A percentile compares a stretch with the other conserved stretches of the same genome.
phyloP scores from a whole-genome alignment of 73 alveolate species.

The Uronychia setigera region DNA sequence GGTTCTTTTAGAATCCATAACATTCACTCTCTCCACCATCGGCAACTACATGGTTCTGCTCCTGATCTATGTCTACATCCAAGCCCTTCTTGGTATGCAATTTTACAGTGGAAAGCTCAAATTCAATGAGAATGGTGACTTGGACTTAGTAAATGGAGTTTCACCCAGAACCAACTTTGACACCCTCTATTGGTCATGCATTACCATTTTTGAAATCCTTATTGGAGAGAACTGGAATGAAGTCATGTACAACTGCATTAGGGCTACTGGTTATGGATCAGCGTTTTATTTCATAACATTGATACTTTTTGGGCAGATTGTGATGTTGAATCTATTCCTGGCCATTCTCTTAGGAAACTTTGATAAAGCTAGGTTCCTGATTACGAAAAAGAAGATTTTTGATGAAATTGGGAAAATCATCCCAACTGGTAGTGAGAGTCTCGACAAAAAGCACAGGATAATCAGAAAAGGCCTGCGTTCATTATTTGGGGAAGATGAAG shows the following conservation, averaged over 20 bases:
- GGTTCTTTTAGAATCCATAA: conserved; percentile 23
- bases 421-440: background rate
- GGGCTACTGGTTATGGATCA: conserved; percentile 2
- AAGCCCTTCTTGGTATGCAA: conserved; percentile 20
- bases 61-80: background rate
- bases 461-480: background rate
- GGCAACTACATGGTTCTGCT: conserved; percentile 14
- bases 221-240: conserved; percentile 49
- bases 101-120: conserved; percentile 18
- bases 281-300: background rate
- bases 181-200: conserved; percentile 4
- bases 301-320: background rate
- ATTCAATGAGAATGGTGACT: conserved; percentile 9
- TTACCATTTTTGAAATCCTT: conserved; percentile 14
- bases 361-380: background rate
- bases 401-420: background rate
- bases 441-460: background rate
- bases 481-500: conserved; percentile 14
- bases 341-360: conserved; percentile 13
- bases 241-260: conserved; percentile 19
- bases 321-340: conserved; percentile 12
- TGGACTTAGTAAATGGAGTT: conserved; percentile 14
- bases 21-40: conserved; percentile 15
- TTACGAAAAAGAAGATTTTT: background rate
- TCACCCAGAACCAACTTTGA: conserved; percentile 16